phyloP scores from a whole-genome alignment of 257 asterid genomes.

The Ballota nigra region DNA sequence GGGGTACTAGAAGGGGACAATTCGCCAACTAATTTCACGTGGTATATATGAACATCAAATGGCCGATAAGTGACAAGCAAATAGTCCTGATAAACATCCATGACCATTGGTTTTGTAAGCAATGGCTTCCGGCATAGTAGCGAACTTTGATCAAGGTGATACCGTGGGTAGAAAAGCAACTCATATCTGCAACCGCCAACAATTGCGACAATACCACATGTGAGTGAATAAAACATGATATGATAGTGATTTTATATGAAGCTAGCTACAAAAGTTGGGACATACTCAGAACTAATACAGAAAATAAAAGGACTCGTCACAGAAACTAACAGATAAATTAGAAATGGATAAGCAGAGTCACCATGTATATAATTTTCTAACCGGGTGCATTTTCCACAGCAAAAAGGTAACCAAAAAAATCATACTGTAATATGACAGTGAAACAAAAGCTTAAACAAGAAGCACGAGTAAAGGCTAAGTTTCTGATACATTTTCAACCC shows the following conservation, averaged over 20 bases:
- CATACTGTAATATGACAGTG: background rate
- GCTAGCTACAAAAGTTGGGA: slow-evolving; percentile 15
- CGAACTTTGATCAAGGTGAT: slow-evolving; percentile 99
- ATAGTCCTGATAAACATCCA: slow-evolving; percentile 98
- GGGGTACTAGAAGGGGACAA: slow-evolving; percentile 87
- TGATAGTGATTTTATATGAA: slow-evolving; percentile 7
- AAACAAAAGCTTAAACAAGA: slow-evolving; percentile 1
- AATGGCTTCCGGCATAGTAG: slow-evolving; percentile 81
- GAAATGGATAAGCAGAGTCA: background rate
- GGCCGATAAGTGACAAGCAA: slow-evolving; percentile 90
- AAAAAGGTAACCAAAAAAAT: background rate
- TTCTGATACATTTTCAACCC: slow-evolving; percentile 4
- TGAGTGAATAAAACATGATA: slow-evolving; percentile 12
- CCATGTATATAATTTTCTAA: background rate
- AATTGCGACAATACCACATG: slow-evolving; percentile 19
- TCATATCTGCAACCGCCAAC: slow-evolving; percentile 74
- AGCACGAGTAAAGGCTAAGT: background rate
- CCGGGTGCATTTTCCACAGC: background rate
- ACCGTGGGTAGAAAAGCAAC: slow-evolving; percentile 94
- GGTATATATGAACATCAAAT: slow-evolving; percentile 93
- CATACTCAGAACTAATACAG: background rate
- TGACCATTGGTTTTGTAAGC: slow-evolving; percentile 90
- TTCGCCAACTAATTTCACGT: slow-evolving; percentile 86
- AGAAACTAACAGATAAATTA: slow-evolving; percentile 11
- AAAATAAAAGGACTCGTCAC: background rate